A percentile compares a stretch with the other conserved stretches of the same genome.
phyloP scores from a whole-genome alignment of 371 early-diverging fungal species.

The Saksenaea vasiformis region DNA sequence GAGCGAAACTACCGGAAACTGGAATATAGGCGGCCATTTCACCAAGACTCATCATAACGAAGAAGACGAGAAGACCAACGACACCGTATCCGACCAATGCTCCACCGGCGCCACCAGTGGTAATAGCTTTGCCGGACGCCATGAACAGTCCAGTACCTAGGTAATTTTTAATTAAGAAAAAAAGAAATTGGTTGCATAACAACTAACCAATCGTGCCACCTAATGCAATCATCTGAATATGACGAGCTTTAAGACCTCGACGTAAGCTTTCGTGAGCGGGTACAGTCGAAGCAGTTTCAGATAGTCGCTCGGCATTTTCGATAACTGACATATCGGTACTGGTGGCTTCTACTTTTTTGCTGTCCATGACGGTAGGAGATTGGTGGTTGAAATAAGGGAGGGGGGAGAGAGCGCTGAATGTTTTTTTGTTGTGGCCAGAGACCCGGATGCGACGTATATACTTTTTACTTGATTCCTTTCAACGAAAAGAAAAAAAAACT shows the following conservation, averaged over 20 bases:
- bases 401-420: slow-evolving; percentile 13
- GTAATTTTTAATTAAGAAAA: neutral
- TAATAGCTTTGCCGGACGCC: slow-evolving; percentile 79
- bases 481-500: slow-evolving; percentile 7
- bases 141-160: slow-evolving; percentile 87
- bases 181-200: neutral
- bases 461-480: neutral
- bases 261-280: slow-evolving; percentile 18
- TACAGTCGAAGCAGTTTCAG: slow-evolving; percentile 7
- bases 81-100: slow-evolving; percentile 66
- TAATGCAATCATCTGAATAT: slow-evolving; percentile 65
- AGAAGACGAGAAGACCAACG: slow-evolving; percentile 84
- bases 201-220: slow-evolving; percentile 61
- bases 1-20: slow-evolving; percentile 82
- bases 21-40: slow-evolving; percentile 89
- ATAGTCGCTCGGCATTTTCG: slow-evolving; percentile 23
- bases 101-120: slow-evolving; percentile 77
- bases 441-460: slow-evolving; percentile 36
- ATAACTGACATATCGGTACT: slow-evolving; percentile 21
- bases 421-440: slow-evolving; percentile 41
- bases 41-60: slow-evolving; percentile 81
- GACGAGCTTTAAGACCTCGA: slow-evolving; percentile 55
- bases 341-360: slow-evolving; percentile 9
- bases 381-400: slow-evolving; percentile 10
- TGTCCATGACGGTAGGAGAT: slow-evolving; percentile 7